Evolutionary conservation across 2,329 filamentous ascomycete genomes (phyloP).

Genomic region (Cercospora sojina): DNA sequence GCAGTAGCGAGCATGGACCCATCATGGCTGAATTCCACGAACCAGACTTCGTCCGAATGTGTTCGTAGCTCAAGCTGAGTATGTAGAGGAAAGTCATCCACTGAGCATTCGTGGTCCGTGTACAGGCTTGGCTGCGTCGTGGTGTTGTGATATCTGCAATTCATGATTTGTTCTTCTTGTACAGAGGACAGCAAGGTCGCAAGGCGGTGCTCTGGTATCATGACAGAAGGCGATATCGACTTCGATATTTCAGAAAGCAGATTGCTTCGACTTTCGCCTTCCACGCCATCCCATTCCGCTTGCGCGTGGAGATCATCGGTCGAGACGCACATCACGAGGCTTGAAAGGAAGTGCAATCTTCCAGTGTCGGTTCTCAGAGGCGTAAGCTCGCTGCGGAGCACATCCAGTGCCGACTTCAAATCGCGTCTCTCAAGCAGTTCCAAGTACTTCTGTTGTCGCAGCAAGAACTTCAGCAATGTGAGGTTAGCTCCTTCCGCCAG

Average conservation of each 20-base stretch:
- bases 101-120: conserved; percentile 80
- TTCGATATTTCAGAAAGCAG: conserved; percentile 80
- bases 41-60: conserved; percentile 85
- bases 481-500: conserved; percentile 73
- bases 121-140: conserved; percentile 78
- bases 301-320: conserved; percentile 72
- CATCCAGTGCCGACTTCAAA: conserved; percentile 69
- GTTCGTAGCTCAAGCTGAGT: conserved; percentile 68
- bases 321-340: conserved; percentile 83
- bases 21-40: conserved; percentile 84
- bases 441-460: conserved; percentile 92
- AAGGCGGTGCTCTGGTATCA: conserved; percentile 90
- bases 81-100: conserved; percentile 73
- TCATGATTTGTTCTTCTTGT: conserved; percentile 77
- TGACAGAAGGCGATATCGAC: conserved; percentile 91
- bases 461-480: conserved; percentile 78
- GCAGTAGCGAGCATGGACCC: conserved; percentile 80
- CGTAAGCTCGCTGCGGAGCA: conserved; percentile 84
- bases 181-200: conserved; percentile 78
- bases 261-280: conserved; percentile 68
- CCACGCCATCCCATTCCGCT: conserved; percentile 81
- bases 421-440: conserved; percentile 81
- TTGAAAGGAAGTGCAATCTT: conserved; percentile 72
- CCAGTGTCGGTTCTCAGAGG: conserved; percentile 76
- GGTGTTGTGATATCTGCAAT: conserved; percentile 87